phyloP scores from a whole-genome alignment of 2,329 filamentous ascomycete genomes.

The Tolypocladium album region DNA sequence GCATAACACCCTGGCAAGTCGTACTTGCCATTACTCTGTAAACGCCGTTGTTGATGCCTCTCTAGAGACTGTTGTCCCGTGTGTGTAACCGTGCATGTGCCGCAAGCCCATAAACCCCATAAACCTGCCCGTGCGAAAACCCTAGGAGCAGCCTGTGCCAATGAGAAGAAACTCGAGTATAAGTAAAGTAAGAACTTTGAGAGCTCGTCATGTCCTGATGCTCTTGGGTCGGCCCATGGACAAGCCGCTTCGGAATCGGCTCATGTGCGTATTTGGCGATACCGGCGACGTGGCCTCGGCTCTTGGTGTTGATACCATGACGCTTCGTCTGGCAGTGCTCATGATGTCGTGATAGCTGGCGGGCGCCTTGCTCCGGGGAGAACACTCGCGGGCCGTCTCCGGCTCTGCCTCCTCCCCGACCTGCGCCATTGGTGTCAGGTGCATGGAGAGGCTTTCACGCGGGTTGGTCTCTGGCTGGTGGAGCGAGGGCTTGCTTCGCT shows the following conservation, averaged over 20 bases:
- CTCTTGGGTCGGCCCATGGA: constrained; percentile 27
- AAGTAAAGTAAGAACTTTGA: not conserved
- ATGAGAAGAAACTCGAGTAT: not conserved
- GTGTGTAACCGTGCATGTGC: not conserved
- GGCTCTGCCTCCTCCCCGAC: constrained; percentile 20
- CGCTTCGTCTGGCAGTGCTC: constrained; percentile 30
- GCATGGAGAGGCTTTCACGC: constrained; percentile 19
- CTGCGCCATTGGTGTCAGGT: constrained; percentile 19
- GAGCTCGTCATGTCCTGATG: constrained; percentile 19
- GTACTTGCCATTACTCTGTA: not conserved
- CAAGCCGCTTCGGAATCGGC: constrained; percentile 22
- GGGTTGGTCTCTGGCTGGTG: constrained; percentile 23
- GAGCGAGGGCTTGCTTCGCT: constrained; percentile 42
- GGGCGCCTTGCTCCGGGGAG: constrained; percentile 16
- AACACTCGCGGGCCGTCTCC: constrained; percentile 7
- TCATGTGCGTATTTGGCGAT: constrained; percentile 17
- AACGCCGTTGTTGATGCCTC: not conserved
- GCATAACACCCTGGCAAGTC: not conserved
- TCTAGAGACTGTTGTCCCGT: not conserved
- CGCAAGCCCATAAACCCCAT: not conserved
- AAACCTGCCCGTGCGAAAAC: not conserved
- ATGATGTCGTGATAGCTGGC: constrained; percentile 38
- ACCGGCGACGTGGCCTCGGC: constrained; percentile 12
- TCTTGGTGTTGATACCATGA: constrained; percentile 7
- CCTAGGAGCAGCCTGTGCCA: not conserved